A percentile compares a stretch with the other conserved stretches of the same genome.
Evolutionary conservation across 177 flowering plant species (phyloP).

Genomic region (Vitis hybrid): DNA sequence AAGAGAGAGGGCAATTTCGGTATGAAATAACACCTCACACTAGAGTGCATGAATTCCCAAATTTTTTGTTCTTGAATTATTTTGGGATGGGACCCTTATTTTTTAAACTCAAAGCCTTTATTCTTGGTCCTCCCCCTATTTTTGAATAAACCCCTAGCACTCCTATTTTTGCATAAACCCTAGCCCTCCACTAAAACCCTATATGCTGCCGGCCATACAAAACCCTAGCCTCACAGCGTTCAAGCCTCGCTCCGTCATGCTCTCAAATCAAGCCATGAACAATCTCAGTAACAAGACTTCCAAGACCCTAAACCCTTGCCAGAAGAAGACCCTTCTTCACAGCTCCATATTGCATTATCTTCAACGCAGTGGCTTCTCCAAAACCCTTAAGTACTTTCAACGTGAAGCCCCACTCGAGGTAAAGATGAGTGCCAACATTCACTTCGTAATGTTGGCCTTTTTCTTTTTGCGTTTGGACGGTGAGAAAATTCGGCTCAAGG

Average conservation of each 20-base stretch:
- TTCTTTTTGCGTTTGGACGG: background rate
- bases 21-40: too few relatives aligned
- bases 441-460: background rate
- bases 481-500: background rate
- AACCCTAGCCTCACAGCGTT: conserved; percentile 27
- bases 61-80: too few relatives aligned
- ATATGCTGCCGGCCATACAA: background rate
- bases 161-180: too few relatives aligned
- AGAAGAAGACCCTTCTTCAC: conserved; percentile 32
- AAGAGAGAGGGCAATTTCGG: too few relatives aligned
- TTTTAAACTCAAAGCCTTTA: too few relatives aligned
- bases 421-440: background rate
- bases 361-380: conserved; percentile 43
- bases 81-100: too few relatives aligned
- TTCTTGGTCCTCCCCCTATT: too few relatives aligned
- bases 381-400: conserved; percentile 48
- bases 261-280: conserved; percentile 24
- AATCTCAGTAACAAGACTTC: background rate
- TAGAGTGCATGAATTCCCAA: too few relatives aligned
- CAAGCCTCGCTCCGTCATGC: conserved; percentile 58
- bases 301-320: conserved; percentile 13
- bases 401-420: conserved; percentile 50
- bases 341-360: conserved; percentile 44
- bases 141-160: too few relatives aligned
- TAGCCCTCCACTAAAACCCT: background rate